Conservation (phyloP, 192 early-diverging fungal genomes). For the Coemansia sp. region DNA sequence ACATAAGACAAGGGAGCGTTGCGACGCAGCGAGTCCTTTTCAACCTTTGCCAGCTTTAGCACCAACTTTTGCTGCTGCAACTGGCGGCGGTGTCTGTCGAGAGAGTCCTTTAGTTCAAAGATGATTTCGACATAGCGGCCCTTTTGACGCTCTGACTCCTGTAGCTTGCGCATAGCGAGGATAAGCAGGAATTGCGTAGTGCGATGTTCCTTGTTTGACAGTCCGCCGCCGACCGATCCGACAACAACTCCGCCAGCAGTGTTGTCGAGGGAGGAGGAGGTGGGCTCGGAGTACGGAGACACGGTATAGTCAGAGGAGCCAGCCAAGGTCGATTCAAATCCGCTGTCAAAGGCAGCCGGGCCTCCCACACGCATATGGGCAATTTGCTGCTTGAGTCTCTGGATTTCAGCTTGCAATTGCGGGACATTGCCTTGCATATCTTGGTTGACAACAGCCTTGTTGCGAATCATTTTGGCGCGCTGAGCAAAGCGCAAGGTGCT, state of each 20-base stretch:
- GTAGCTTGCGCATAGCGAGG: slow-evolving; percentile 51
- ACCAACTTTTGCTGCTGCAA: slow-evolving; percentile 42
- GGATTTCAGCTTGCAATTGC: slow-evolving; percentile 60
- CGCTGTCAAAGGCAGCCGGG: too few species aligned
- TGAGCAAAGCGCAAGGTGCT: slow-evolving; percentile 66
- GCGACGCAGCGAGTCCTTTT: slow-evolving; percentile 26
- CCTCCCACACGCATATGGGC: slow-evolving; percentile 11
- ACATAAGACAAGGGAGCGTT: slow-evolving; percentile 13
- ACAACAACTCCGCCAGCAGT: background rate
- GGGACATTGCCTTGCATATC: slow-evolving; percentile 62
- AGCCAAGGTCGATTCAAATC: background rate
- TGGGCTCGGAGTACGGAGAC: background rate
- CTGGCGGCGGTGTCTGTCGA: slow-evolving; percentile 36
- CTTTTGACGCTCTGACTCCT: slow-evolving; percentile 52
- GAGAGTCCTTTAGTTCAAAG: slow-evolving; percentile 42
- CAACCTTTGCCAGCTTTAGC: slow-evolving; percentile 32
- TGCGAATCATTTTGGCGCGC: slow-evolving; percentile 67
- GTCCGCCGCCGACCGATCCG: background rate
- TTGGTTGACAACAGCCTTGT: slow-evolving; percentile 68
- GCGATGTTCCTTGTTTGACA: slow-evolving; percentile 25
- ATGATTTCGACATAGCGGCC: slow-evolving; percentile 47
- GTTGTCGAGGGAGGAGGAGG: background rate
- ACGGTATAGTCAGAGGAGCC: background rate
- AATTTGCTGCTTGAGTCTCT: slow-evolving; percentile 52
- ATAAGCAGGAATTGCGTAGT: slow-evolving; percentile 44